A percentile compares a stretch with the other conserved stretches of the same genome.
These are phyloP conservation scores for Phytophthora boehmeriae DNA, from an alignment of 352 stramenopile genomes.

Conservation along the genomic window DNA sequence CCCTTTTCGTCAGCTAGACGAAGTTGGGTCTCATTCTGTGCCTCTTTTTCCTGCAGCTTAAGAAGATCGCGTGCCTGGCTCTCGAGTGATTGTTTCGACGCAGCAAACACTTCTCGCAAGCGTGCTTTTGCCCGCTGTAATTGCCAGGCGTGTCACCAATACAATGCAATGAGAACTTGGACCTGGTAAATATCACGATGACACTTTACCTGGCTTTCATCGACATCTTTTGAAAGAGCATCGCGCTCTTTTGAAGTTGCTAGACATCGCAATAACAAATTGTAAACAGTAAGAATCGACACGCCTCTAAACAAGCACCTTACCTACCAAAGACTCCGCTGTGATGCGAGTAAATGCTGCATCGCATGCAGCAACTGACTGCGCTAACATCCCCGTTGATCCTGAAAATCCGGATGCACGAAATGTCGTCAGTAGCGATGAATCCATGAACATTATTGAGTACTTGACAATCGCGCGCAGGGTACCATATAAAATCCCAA, in stretches of 20 bases:
- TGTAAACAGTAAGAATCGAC: too few species aligned
- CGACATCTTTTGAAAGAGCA: constrained; percentile 48
- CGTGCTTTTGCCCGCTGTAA: constrained; percentile 52
- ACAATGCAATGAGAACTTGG: neutral
- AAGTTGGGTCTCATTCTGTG: constrained; percentile 33
- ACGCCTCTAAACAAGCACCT: neutral
- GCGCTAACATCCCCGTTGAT: constrained; percentile 20
- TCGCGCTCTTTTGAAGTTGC: constrained; percentile 43
- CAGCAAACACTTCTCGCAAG: constrained; percentile 58
- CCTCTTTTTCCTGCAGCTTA: constrained; percentile 39
- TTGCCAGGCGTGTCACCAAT: neutral
- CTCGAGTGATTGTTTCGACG: constrained; percentile 51
- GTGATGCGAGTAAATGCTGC: constrained; percentile 29
- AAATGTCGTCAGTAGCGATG: too few species aligned
- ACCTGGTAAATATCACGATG: neutral
- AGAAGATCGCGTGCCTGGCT: constrained; percentile 50
- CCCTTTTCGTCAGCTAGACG: constrained; percentile 39
- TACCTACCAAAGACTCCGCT: constrained; percentile 28
- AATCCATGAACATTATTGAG: too few species aligned
- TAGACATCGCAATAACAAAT: constrained; percentile 11
- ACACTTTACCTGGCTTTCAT: constrained; percentile 50
- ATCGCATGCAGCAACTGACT: constrained; percentile 29
- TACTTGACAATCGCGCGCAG: too few species aligned
- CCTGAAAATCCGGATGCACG: constrained; percentile 11
- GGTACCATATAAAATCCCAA: constrained; percentile 55